Percentiles rank a stretch among this genome's conserved stretches.
phyloP scores from a whole-genome alignment of 805 yeast species.

The Huiozyma sinensis region DNA sequence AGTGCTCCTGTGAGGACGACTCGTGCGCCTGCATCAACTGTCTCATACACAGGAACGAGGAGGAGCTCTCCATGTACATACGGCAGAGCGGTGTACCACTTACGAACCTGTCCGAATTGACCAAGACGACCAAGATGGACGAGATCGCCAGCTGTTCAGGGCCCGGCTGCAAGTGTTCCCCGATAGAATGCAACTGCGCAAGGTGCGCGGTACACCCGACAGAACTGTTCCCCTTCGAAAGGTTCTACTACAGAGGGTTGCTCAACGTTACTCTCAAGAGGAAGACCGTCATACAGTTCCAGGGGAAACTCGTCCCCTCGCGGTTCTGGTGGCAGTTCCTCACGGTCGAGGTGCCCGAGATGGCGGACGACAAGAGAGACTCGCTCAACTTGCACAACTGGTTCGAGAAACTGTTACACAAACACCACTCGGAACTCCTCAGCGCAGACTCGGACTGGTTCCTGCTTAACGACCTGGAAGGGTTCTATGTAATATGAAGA shows the following conservation, averaged over 20 bases:
- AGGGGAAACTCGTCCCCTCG: conserved; percentile 23
- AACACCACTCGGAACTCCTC: conserved; percentile 12
- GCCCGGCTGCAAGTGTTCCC: conserved; percentile 13
- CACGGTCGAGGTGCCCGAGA: conserved; percentile 17
- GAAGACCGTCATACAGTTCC: conserved; percentile 20
- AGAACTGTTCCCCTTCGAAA: conserved; percentile 20
- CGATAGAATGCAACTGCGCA: conserved; percentile 16
- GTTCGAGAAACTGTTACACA: conserved; percentile 19
- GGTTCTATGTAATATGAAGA: conserved; percentile 7
- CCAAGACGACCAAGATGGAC: not conserved
- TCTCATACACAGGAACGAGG: conserved; percentile 27
- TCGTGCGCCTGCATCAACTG: conserved; percentile 27
- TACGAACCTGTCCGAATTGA: conserved; percentile 10
- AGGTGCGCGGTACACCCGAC: conserved; percentile 20
- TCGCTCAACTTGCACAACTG: conserved; percentile 16
- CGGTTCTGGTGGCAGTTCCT: conserved; percentile 28
- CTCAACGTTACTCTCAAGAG: conserved; percentile 16
- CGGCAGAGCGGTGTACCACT: conserved; percentile 24
- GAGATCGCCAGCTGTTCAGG: conserved; percentile 4
- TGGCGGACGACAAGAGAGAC: conserved; percentile 14
- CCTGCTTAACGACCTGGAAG: conserved; percentile 6
- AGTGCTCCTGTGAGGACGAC: conserved; percentile 26
- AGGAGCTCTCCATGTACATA: conserved; percentile 22
- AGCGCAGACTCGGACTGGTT: conserved; percentile 6
- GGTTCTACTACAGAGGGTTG: conserved; percentile 19